Conservation (phyloP, 179 eudicot species). For the Silene coronaria region DNA sequence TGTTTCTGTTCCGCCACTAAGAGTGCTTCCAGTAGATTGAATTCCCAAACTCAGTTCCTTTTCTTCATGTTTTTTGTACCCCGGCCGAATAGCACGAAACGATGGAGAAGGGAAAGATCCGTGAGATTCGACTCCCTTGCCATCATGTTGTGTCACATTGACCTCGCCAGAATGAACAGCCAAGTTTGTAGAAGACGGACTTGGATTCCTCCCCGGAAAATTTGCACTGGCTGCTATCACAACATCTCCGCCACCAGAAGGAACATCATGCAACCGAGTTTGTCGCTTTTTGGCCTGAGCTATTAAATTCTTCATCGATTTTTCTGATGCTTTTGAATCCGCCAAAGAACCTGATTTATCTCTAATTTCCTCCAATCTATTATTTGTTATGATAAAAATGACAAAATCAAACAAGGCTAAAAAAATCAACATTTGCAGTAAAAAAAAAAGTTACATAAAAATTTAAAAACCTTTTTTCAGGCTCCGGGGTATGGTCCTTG, state of each 20-base stretch:
- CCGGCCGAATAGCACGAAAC: constrained; percentile 30
- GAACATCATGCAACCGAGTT: constrained; percentile 48
- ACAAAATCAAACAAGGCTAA: constrained; percentile 11
- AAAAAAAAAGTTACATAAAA: not conserved
- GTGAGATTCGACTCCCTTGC: constrained; percentile 31
- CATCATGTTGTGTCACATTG: constrained; percentile 35
- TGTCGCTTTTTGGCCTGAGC: constrained; percentile 84
- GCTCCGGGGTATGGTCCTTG: constrained; percentile 29
- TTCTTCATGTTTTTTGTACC: constrained; percentile 57
- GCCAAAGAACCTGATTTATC: constrained; percentile 31
- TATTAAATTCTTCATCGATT: constrained; percentile 73
- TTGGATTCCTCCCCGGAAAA: constrained; percentile 39
- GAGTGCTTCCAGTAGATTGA: constrained; percentile 49
- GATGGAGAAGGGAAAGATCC: constrained; percentile 46
- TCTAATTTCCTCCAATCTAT: constrained; percentile 46
- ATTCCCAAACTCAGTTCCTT: constrained; percentile 48
- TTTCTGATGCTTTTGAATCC: constrained; percentile 46
- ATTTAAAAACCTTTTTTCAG: constrained; percentile 49
- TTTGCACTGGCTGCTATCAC: constrained; percentile 25
- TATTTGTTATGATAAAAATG: constrained; percentile 10
- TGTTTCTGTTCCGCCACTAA: constrained; percentile 89
- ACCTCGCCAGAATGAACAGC: constrained; percentile 33
- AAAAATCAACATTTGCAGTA: not conserved
- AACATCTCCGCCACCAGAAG: constrained; percentile 32
- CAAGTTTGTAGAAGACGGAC: constrained; percentile 37